Evolutionary conservation across 768 basidiomycete species (phyloP), one percentile per base, ranked within the genome.

Genomic region (Mycena haematopus): DNA sequence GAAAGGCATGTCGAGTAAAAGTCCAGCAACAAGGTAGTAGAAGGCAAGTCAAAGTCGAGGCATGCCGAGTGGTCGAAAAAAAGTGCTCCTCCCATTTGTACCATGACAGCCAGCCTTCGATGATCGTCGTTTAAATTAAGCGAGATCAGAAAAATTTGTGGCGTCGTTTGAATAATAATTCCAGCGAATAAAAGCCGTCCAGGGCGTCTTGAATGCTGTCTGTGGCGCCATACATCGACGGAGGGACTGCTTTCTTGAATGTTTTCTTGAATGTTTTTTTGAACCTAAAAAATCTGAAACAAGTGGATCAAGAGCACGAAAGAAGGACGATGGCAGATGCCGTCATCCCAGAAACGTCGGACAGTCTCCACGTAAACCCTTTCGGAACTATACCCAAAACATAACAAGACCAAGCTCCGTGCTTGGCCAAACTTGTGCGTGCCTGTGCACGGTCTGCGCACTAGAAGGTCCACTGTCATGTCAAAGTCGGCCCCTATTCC

Each of bases 1-100:
- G 77, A 78, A 87, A 52, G 90, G 89, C 90, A 91, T 91, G 50
- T 27, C 62, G 47, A 45, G 35, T 47, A 19, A 15, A 21, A 6
- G 38, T 42, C 24, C 38, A 27, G 25, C 38, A 27, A 29, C 6
- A 35, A 47, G 22, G 59, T 42, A n/a, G n/a, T n/a, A 50, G 33
- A 40, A 47, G 36, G 46, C 51, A 53, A 50, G 47, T 56, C 46
- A 59, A 45, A 14, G 40, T 15, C 6, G 25, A 42, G 27, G 29
- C 57, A 58, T 56, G 13, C 5, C 10, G n/a, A n/a, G n/a, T n/a
- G n/a, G 44, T 24, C 44, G 11, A 24, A 45, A 6, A 52, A 31
- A 27, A 38, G 15, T n/a, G n/a, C n/a, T n/a, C n/a, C n/a, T n/a
- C n/a, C 24, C 27, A 8, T 13, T 19, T 29, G 17, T n/a, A n/a